Evolutionary conservation across 2,329 filamentous ascomycete species (phyloP), one percentile per base, ranked within the genome.

Genomic region (Epichloe gansuensis): DNA sequence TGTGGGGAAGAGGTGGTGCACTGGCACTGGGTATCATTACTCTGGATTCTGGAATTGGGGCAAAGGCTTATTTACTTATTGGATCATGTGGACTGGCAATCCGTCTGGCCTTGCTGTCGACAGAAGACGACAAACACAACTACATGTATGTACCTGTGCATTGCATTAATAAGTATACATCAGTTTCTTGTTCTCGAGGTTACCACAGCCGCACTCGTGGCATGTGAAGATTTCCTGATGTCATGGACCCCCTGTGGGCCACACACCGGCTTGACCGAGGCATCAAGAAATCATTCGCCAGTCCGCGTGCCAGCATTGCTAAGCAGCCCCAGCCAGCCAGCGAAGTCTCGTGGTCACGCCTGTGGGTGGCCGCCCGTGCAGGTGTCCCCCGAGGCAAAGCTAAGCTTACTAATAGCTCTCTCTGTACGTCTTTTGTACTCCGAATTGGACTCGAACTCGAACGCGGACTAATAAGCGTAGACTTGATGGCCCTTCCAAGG

Each of bases 211-310:
- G 21, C 47, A 41, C 39, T 48, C 47, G 47, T 48, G 11, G 36
- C 47, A 49, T 49, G 47, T 48, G 47, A 48, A 47, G 34, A 47
- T 39, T 47, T 47, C n/a, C 45, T 48, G 47, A 48, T 48, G 38
- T 49, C 47, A 49, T 49, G 47, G 31, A 31, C 9, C 31, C 38
- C 47, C 36, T 40, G 47, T 41, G 47, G 47, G 47, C 27, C 47
- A 31, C 9, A n/a, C 35, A 17, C 47, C 47, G 23, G 47, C 47
- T 31, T 49, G 47, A 17, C 47, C 47, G 47, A 49, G 47, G 47
- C 47, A 49, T 23, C 17, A 23, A 5, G 5, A 39, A 23, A 17
- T 42, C 6, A 21, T 42, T 42, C 40, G 17, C 40, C n/a, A 21
- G 40, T 42, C 40, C 40, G n/a, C 38, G n/a, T 15, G 38, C 38